Conservation (phyloP, 1,284 basidiomycete species). For the Austroboletus niveus region DNA sequence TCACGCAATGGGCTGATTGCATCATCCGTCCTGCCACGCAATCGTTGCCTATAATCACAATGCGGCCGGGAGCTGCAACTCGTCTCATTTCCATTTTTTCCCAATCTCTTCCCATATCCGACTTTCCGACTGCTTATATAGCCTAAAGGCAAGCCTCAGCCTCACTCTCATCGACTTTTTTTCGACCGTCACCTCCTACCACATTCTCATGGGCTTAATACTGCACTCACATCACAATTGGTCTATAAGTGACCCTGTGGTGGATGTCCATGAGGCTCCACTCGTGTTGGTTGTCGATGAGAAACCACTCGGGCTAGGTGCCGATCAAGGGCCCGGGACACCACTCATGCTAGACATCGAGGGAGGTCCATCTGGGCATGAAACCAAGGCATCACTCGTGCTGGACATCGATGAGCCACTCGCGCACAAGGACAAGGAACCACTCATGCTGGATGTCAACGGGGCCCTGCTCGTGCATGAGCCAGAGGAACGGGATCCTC, state of each 20-base stretch:
- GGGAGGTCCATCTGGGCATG: not conserved
- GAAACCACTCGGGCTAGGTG: not conserved
- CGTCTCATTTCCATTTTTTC: not conserved
- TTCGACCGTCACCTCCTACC: not conserved
- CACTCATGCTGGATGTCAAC: not conserved
- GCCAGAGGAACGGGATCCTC: conserved; percentile 43
- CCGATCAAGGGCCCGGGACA: not conserved
- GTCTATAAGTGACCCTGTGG: not conserved
- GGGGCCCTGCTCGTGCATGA: not conserved
- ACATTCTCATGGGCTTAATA: conserved; percentile 31
- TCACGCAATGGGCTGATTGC: conserved; percentile 31
- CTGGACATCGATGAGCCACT: not conserved
- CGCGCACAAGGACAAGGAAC: not conserved
- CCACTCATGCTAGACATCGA: not conserved
- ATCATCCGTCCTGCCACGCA: conserved; percentile 12
- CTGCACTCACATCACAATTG: conserved; percentile 32
- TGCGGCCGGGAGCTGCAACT: not conserved
- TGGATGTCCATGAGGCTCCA: not conserved
- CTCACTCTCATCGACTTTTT: conserved; percentile 7
- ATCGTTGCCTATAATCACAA: conserved; percentile 5
- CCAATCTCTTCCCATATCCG: not conserved
- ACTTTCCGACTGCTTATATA: conserved; percentile 6
- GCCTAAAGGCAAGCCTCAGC: not conserved
- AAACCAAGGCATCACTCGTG: not conserved
- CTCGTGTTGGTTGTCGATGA: not conserved